Conservation (phyloP, 2,329 filamentous ascomycete genomes). For the Neofusicoccum sp. region DNA sequence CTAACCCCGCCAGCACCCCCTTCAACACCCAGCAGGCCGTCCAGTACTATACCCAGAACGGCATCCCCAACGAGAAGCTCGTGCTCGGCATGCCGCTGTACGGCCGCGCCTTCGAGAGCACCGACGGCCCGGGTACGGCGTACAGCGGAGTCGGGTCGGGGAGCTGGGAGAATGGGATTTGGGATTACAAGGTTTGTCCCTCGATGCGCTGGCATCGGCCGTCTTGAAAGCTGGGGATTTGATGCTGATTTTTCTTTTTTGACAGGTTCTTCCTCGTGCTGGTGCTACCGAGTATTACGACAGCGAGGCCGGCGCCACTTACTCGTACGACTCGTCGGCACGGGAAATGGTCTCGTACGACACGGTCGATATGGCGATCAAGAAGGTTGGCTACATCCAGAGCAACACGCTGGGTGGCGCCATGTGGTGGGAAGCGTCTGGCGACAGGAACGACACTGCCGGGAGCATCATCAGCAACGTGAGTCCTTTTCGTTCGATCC, state of each 20-base stretch:
- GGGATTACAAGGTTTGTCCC: conserved; percentile 69
- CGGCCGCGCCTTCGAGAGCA: conserved; percentile 78
- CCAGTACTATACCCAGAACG: conserved; percentile 63
- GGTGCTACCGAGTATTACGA: conserved; percentile 67
- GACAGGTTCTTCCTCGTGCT: conserved; percentile 62
- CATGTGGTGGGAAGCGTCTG: conserved; percentile 95
- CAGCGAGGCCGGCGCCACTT: conserved; percentile 64
- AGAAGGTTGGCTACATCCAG: conserved; percentile 71
- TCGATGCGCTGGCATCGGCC: not conserved
- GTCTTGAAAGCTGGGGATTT: not conserved
- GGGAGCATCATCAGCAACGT: conserved; percentile 60
- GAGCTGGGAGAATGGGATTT: conserved; percentile 80
- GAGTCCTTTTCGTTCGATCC: conserved; percentile 19
- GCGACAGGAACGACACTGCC: conserved; percentile 63
- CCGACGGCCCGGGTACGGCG: conserved; percentile 67
- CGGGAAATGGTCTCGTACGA: conserved; percentile 75
- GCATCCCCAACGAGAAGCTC: conserved; percentile 67
- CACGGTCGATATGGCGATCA: conserved; percentile 62
- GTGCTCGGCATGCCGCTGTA: conserved; percentile 92
- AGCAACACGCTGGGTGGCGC: conserved; percentile 69
- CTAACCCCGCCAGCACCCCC: conserved; percentile 65
- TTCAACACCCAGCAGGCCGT: conserved; percentile 75
- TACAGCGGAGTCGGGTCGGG: conserved; percentile 75
- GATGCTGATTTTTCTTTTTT: not conserved
- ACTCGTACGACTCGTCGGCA: conserved; percentile 65